Base-by-base conservation (phyloP, 106 monocot species). In the Dendrobium nobile region DNA sequence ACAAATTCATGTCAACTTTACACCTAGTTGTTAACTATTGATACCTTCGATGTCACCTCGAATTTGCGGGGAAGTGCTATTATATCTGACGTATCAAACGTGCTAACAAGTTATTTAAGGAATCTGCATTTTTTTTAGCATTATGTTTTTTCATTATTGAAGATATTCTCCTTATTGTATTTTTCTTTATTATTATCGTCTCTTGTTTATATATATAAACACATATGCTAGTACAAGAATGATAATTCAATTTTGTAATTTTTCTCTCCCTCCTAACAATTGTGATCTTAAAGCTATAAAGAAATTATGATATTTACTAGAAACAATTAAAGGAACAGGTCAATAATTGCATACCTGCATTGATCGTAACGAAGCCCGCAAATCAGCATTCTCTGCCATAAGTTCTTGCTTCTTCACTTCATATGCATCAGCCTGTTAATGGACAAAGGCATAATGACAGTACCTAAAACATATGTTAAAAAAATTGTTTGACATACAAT, bases 381-480 rank as follows among this genome's bases (percentile, higher is more conserved):
- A 82, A 79, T 99, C 99, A 78, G 91, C 79, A 78, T 99, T 99
- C 85, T 99, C 99, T 80, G 91, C 87, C 90, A 99, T 93, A n/a
- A 99, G 85, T 81, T 99, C 99, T 85, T 90, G 93, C 72, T 88
- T 91, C 89, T 99, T 99, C 28, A 88, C 81, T 81, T 99, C 99
- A 82, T 99, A 99, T 77, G 99, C 92, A 92, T 99, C 95, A 51
- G 88, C 95, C 99, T 99, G 79, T 78, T 45, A 9, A 77, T 26
- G 7, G 27, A 61, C 16, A 80, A 75, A 51, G 41, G 1, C 22
- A 51, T 77, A 55, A 79, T 28, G 20, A 41, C 4, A 42, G 4
- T 75, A 28, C 5, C 47, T 31, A 44, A 72, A 7, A 37, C 19
- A 59, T 45, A 5, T 18, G 11, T 77, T 24, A 44, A 77, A 9